These are phyloP conservation scores for Aspergillus sp. DNA, from an alignment of 2,329 filamentous ascomycete species.

Conservation along the genomic window DNA sequence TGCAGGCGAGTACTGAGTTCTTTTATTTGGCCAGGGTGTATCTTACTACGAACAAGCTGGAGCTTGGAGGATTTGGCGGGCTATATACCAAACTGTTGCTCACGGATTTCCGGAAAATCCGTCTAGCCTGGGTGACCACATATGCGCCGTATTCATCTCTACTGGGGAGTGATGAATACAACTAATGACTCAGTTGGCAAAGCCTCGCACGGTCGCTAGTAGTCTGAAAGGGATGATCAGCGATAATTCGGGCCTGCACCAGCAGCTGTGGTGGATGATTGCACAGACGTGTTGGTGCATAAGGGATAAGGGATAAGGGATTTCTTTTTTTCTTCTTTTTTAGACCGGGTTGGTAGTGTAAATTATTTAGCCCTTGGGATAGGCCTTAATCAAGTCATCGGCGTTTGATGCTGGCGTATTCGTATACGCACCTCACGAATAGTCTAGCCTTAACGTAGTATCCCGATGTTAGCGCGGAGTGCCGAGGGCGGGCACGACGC, in stretches of 20 bases:
- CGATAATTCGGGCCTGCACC: background rate
- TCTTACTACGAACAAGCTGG: background rate
- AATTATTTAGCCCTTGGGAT: background rate
- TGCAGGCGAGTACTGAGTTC: constrained; percentile 26
- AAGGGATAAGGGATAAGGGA: no score
- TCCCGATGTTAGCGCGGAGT: background rate
- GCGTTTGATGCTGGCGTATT: background rate
- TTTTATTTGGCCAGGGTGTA: background rate
- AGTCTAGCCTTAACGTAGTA: background rate
- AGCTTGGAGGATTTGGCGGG: background rate
- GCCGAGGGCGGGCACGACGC: background rate
- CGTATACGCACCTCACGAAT: background rate
- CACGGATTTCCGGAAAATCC: background rate
- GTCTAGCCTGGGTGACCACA: background rate
- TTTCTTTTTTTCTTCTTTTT: background rate
- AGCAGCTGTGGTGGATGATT: background rate
- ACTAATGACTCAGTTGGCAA: background rate
- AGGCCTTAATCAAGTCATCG: background rate
- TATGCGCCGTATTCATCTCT: background rate
- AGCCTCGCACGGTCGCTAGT: background rate
- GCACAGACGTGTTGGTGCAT: background rate
- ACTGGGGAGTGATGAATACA: constrained; percentile 1
- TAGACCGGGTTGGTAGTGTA: background rate
- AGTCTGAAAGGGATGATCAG: background rate
- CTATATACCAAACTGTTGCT: background rate